These are phyloP conservation scores for Chloranthus sessilifolius DNA, from an alignment of 164 flowering plant species.

Conservation along the genomic window DNA sequence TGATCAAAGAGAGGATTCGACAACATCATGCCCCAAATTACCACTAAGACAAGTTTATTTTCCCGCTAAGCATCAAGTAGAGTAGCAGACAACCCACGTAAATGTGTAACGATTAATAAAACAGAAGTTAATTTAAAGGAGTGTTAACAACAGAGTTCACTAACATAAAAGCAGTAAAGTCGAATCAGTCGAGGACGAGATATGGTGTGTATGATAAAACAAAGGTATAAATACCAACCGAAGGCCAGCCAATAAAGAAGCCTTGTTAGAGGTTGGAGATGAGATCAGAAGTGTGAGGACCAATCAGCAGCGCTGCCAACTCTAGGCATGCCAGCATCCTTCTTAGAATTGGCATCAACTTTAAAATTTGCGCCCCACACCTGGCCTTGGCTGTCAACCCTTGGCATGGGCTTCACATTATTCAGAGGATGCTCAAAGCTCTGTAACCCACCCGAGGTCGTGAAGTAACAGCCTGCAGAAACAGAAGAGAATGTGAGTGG, in stretches of 20 bases:
- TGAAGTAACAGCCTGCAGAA: constrained; percentile 77
- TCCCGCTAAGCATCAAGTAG: too few relatives aligned
- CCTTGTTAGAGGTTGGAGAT: background rate
- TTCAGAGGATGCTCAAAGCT: constrained; percentile 87
- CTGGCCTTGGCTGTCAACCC: constrained; percentile 92
- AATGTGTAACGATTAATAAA: too few relatives aligned
- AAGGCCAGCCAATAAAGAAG: background rate
- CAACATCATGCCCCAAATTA: too few relatives aligned
- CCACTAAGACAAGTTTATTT: too few relatives aligned
- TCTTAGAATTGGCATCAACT: constrained; percentile 68
- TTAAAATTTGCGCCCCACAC: constrained; percentile 84
- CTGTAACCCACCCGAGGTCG: constrained; percentile 75
- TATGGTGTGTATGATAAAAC: background rate
- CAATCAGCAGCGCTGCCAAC: constrained; percentile 96
- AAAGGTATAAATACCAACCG: background rate
- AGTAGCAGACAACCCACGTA: background rate
- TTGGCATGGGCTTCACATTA: constrained; percentile 83
- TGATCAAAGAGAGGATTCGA: too few relatives aligned
- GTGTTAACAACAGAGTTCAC: too few relatives aligned
- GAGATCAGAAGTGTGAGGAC: constrained; percentile 58
- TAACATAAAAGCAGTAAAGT: background rate
- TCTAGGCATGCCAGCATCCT: constrained; percentile 69
- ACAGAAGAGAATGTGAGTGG: background rate
- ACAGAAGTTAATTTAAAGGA: too few relatives aligned
- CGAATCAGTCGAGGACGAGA: background rate